Percentiles rank a stretch among this genome's conserved stretches.
Evolutionary conservation across 495 filamentous ascomycete species (phyloP).

Genomic region (Xanthoparmelia taractica): DNA sequence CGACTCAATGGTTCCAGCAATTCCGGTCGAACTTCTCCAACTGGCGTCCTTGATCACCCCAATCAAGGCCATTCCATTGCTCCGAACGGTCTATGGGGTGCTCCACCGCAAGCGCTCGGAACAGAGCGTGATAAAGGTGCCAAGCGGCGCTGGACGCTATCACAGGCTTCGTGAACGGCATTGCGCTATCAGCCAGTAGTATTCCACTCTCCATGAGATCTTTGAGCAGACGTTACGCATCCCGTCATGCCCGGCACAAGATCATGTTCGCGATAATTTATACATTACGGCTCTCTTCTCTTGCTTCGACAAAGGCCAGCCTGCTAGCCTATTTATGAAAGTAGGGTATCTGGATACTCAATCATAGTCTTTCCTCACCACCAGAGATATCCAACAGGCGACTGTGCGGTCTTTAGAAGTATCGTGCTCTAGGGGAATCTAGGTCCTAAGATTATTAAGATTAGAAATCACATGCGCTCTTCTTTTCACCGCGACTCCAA

Average conservation of each 20-base stretch:
- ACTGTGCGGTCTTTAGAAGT: not conserved
- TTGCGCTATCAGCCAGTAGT: not conserved
- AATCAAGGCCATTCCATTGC: slow-evolving; percentile 9
- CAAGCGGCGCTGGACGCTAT: slow-evolving; percentile 26
- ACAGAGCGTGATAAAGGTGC: slow-evolving; percentile 20
- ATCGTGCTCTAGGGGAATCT: not conserved
- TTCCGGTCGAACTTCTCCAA: not conserved
- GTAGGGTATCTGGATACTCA: not conserved
- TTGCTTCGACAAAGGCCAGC: not conserved
- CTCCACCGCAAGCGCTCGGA: slow-evolving; percentile 14
- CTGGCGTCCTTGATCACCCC: not conserved
- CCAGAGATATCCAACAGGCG: not conserved
- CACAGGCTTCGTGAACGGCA: slow-evolving; percentile 12
- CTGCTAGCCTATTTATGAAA: not conserved
- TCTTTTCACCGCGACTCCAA: slow-evolving; percentile 14
- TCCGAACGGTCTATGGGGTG: slow-evolving; percentile 25
- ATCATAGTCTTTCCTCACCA: not conserved
- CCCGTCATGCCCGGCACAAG: not conserved
- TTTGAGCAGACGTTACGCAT: not conserved
- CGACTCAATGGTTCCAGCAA: slow-evolving; percentile 1
- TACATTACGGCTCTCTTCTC: not conserved
- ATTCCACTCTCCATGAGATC: not conserved
- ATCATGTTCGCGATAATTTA: not conserved
- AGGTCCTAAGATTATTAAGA: not conserved
- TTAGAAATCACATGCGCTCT: not conserved